Evolutionary conservation across 345 rosid genomes (phyloP).

Genomic region (Jatropha curcas): DNA sequence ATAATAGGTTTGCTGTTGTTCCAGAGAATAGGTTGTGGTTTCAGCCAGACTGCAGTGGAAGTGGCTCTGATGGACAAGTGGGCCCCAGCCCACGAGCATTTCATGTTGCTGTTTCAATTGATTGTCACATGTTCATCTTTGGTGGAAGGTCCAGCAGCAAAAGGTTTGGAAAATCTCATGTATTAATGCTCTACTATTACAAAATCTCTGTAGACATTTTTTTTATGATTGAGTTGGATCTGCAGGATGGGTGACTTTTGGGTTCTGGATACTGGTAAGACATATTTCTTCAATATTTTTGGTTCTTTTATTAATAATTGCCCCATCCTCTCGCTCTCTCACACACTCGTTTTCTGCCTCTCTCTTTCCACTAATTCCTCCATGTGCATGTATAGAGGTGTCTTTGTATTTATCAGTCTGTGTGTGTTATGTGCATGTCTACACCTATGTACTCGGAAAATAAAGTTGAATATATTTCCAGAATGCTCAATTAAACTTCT

Average conservation of each 20-base stretch:
- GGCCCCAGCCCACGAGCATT: conserved; percentile 91
- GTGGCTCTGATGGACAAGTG: conserved; percentile 75
- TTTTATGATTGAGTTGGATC: conserved; percentile 19
- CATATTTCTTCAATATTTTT: neutral
- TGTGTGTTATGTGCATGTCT: neutral
- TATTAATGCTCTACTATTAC: neutral
- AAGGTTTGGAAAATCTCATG: conserved; percentile 45
- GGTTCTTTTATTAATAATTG: neutral
- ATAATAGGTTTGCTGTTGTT: conserved; percentile 13
- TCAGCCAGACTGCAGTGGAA: conserved; percentile 88
- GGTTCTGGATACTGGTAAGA: conserved; percentile 92
- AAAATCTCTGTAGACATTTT: neutral
- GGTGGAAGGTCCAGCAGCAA: conserved; percentile 83
- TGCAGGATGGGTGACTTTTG: conserved; percentile 95
- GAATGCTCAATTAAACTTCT: neutral
- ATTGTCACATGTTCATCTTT: conserved; percentile 92
- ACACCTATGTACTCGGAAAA: neutral
- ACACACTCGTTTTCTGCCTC: neutral
- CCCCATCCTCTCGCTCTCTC: neutral
- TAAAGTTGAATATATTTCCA: neutral
- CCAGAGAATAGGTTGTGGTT: conserved; percentile 87
- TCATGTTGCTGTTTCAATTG: conserved; percentile 90
- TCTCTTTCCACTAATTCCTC: neutral
- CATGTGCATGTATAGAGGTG: neutral
- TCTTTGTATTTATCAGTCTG: neutral